Conservation (phyloP, 1,284 basidiomycete genomes). For the Anthracocystis panici-leucophaei region DNA sequence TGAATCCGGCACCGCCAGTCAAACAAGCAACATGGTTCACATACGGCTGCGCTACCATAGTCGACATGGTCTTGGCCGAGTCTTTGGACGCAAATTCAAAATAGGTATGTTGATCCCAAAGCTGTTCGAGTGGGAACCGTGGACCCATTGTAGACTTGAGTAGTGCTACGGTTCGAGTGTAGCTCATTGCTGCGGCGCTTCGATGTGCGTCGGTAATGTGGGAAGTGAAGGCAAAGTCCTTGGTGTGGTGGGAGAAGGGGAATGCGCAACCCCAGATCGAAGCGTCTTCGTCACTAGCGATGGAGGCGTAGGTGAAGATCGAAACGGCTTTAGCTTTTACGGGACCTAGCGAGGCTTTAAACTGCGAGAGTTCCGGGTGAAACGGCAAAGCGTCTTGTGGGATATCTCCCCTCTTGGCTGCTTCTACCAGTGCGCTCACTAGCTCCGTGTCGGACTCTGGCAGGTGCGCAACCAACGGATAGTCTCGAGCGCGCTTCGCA, state of each 20-base stretch:
- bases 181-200: constrained; percentile 32
- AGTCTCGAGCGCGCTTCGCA: not conserved
- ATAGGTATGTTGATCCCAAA: constrained; percentile 45
- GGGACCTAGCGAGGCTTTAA: constrained; percentile 27
- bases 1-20: constrained; percentile 33
- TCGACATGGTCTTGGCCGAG: constrained; percentile 37
- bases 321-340: constrained; percentile 14
- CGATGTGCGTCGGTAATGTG: constrained; percentile 11
- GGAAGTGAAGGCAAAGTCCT: constrained; percentile 22
- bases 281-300: constrained; percentile 7
- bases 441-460: constrained; percentile 12
- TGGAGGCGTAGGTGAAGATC: constrained; percentile 31
- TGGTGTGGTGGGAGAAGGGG: constrained; percentile 37
- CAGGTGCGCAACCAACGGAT: constrained; percentile 19
- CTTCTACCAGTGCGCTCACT: constrained; percentile 15
- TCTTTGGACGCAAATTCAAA: constrained; percentile 37
- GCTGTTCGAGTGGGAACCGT: constrained; percentile 38
- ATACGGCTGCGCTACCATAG: constrained; percentile 41
- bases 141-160: constrained; percentile 40
- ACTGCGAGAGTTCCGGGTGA: constrained; percentile 28
- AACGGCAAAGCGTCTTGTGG: constrained; percentile 28
- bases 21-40: constrained; percentile 45
- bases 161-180: constrained; percentile 26
- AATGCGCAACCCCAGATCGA: constrained; percentile 38
- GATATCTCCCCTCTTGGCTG: constrained; percentile 20